phyloP scores from a whole-genome alignment of 2,329 filamentous ascomycete genomes.

The Cercospora sojina region DNA sequence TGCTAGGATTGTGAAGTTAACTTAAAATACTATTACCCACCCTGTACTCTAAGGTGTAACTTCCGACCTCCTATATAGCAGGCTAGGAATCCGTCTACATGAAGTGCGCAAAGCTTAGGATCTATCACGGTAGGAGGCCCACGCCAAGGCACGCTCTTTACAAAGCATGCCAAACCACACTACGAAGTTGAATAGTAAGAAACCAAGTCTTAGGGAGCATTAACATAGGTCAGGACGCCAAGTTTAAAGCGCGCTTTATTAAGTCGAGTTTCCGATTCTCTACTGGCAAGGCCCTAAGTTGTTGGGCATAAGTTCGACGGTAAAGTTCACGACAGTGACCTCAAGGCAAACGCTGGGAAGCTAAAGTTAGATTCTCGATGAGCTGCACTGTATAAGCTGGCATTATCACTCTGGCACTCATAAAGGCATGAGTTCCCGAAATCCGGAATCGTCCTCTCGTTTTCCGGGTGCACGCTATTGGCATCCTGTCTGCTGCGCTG shows the following conservation, averaged over 20 bases:
- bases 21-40: neutral
- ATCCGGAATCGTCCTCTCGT: neutral
- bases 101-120: neutral
- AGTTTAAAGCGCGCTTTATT: neutral
- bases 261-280: neutral
- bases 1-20: too few relatives aligned
- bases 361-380: neutral
- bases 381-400: neutral
- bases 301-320: neutral
- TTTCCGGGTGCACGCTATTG: neutral
- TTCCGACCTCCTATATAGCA: neutral
- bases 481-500: neutral
- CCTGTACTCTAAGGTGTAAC: neutral
- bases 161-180: neutral
- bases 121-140: neutral
- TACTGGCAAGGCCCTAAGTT: neutral
- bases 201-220: neutral
- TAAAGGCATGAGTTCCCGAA: neutral
- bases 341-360: neutral
- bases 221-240: neutral
- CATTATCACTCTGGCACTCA: neutral
- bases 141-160: neutral
- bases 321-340: neutral
- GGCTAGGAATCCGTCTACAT: neutral
- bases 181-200: neutral